Conservation (phyloP, 2,329 filamentous ascomycete genomes). For the Ceratocystis colombiana region DNA sequence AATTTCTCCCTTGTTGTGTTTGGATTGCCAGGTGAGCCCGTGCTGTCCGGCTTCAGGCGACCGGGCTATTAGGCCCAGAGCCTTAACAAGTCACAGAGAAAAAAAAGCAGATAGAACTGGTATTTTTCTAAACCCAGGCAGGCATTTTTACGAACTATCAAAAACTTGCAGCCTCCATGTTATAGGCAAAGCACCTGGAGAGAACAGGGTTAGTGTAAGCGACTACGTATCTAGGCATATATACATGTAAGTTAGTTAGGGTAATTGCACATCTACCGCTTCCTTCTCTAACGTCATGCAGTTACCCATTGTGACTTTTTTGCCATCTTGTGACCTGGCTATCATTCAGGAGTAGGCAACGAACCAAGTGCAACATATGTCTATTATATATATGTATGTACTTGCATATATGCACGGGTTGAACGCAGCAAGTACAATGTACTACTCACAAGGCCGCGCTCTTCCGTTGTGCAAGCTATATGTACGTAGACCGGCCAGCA, state of each 20-base stretch:
- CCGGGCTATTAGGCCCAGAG: not conserved
- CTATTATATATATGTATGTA: not conserved
- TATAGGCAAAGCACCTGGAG: too few species aligned
- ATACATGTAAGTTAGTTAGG: too few species aligned
- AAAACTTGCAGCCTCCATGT: too few species aligned
- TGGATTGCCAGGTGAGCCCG: slow-evolving; percentile 7
- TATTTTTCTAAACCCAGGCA: too few species aligned
- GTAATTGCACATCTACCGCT: slow-evolving; percentile 1
- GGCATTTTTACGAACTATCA: too few species aligned
- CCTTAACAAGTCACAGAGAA: not conserved
- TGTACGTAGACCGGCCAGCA: not conserved
- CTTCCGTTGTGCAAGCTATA: not conserved
- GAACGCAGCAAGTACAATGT: too few species aligned
- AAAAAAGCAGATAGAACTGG: not conserved
- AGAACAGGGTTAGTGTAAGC: too few species aligned
- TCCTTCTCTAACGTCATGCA: not conserved
- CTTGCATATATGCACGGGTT: not conserved
- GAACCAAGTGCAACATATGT: not conserved
- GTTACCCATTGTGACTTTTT: not conserved
- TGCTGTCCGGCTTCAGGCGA: slow-evolving; percentile 3
- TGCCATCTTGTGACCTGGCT: too few species aligned
- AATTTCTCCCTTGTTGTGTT: not conserved
- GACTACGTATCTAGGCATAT: not conserved
- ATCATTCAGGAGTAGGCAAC: too few species aligned
- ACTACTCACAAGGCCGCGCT: slow-evolving; percentile 1